Evolutionary conservation across 1,284 basidiomycete species (phyloP).

Genomic region (Ustilago sp.): DNA sequence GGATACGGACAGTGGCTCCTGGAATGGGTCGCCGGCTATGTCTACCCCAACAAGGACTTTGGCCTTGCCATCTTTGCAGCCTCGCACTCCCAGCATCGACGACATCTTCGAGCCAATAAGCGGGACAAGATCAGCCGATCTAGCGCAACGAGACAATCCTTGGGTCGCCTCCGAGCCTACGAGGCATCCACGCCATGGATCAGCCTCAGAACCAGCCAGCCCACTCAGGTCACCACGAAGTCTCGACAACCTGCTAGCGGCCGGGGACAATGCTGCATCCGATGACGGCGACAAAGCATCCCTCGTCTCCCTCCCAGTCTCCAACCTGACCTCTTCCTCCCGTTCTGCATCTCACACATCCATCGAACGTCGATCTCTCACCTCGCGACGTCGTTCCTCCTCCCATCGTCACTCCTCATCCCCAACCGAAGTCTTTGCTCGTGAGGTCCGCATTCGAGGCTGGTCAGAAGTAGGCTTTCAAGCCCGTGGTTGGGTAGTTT

Average conservation of each 20-base stretch:
- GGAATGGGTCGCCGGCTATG: constrained; percentile 6
- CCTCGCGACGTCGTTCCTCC: constrained; percentile 15
- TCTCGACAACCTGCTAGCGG: not conserved
- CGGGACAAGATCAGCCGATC: not conserved
- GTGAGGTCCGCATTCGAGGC: constrained; percentile 56
- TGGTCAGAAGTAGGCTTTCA: constrained; percentile 61
- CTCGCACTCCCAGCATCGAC: not conserved
- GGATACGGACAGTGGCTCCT: constrained; percentile 2
- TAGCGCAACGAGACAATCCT: not conserved
- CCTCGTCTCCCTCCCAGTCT: constrained; percentile 48
- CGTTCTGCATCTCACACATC: constrained; percentile 24
- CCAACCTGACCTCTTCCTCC: constrained; percentile 40
- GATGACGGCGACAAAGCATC: constrained; percentile 42
- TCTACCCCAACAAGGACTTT: constrained; percentile 1
- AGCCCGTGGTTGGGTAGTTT: constrained; percentile 62
- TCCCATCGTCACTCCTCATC: not conserved
- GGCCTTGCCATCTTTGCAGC: not conserved
- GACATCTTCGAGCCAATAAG: not conserved
- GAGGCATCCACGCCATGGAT: constrained; percentile 1
- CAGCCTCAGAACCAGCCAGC: constrained; percentile 22
- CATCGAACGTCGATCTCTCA: constrained; percentile 27
- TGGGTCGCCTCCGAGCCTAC: not conserved
- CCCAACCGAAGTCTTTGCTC: constrained; percentile 37
- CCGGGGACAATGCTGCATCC: not conserved
- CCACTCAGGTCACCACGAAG: constrained; percentile 20